Conservation (phyloP, 106 monocot species). For the Cymbidium sinense region DNA sequence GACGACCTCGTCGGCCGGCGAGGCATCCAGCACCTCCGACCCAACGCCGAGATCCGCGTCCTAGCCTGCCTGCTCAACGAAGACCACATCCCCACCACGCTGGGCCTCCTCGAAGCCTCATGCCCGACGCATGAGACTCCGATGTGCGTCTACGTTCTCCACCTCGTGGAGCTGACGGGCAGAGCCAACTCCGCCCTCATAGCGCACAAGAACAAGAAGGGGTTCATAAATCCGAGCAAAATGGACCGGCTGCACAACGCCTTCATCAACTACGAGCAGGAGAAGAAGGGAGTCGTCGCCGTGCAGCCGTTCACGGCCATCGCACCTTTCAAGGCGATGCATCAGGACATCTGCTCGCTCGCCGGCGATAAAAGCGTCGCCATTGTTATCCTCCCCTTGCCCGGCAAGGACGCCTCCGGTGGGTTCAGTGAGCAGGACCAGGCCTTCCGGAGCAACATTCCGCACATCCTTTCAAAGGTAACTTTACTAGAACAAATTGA, state of each 20-base stretch:
- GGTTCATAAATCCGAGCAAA: constrained; percentile 18
- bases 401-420: neutral
- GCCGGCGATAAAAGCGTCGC: constrained; percentile 21
- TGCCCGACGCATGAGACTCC: neutral
- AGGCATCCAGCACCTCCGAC: constrained; percentile 9
- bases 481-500: neutral
- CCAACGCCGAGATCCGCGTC: constrained; percentile 29
- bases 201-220: constrained; percentile 34
- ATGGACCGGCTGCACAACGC: constrained; percentile 34
- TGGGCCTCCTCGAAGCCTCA: constrained; percentile 30
- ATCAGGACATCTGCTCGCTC: constrained; percentile 41
- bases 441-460: constrained; percentile 9
- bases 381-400: constrained; percentile 28
- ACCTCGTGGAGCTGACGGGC: constrained; percentile 36
- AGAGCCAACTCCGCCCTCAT: constrained; percentile 20
- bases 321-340: constrained; percentile 31
- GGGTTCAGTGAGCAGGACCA: neutral
- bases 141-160: constrained; percentile 34
- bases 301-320: constrained; percentile 37
- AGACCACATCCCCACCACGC: constrained; percentile 16
- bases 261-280: constrained; percentile 35
- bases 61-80: constrained; percentile 22
- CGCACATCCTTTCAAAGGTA: constrained; percentile 13
- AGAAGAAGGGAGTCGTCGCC: constrained; percentile 13
- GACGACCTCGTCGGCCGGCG: neutral